Conservation (phyloP, 139 green algal species). For the Pleodorina starrii region DNA sequence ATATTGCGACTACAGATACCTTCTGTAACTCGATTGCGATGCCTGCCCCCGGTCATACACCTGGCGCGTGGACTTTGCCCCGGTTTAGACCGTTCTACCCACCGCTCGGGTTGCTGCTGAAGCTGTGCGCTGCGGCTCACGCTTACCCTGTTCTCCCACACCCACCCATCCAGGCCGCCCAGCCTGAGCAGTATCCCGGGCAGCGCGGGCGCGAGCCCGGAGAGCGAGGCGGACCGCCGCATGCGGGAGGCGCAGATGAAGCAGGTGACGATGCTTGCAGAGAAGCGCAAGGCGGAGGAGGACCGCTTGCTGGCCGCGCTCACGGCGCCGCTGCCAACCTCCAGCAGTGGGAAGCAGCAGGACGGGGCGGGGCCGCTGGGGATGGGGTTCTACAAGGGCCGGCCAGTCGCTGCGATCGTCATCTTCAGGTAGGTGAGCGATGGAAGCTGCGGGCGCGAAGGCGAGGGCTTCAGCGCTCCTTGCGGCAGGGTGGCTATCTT, state of each 20-base stretch:
- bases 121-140: too few relatives aligned
- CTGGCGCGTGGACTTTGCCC: too few relatives aligned
- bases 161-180: conserved; percentile 31
- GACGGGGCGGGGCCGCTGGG: conserved; percentile 70
- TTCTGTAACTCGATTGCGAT: too few relatives aligned
- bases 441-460: not conserved
- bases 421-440: conserved; percentile 88
- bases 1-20: too few relatives aligned
- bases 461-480: too few relatives aligned
- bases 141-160: too few relatives aligned
- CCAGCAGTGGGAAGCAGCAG: conserved; percentile 85
- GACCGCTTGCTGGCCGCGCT: conserved; percentile 86
- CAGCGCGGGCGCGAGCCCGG: not conserved
- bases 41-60: too few relatives aligned
- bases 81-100: too few relatives aligned
- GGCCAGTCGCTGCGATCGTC: conserved; percentile 90
- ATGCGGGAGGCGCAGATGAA: conserved; percentile 81
- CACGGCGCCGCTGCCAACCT: conserved; percentile 63
- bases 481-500: too few relatives aligned
- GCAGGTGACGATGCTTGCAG: conserved; percentile 52
- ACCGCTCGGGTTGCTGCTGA: too few relatives aligned
- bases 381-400: conserved; percentile 88
- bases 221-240: conserved; percentile 80
- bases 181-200: not conserved
- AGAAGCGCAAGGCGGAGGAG: conserved; percentile 91